These are phyloP conservation scores for Rhodotorula toruloides DNA, from an alignment of 768 basidiomycete genomes.

Conservation along the genomic window DNA sequence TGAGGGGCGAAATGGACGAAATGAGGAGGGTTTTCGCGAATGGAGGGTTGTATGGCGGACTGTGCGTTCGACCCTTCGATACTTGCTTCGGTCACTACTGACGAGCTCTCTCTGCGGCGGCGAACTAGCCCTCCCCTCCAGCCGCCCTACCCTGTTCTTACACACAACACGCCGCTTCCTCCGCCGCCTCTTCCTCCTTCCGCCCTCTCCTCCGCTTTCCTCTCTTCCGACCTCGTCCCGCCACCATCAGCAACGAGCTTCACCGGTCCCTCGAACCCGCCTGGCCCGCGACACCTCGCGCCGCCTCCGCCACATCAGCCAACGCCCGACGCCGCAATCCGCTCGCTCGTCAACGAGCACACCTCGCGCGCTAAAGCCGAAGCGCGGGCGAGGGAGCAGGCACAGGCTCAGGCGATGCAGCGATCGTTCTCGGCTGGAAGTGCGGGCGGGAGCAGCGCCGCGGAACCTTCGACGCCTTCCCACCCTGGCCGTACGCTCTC, in stretches of 20 bases:
- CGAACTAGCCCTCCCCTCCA: neutral
- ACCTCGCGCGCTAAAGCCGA: neutral
- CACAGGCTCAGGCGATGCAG: neutral
- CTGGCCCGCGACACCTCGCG: neutral
- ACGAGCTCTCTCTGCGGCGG: too few relatives aligned
- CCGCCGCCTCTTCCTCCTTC: neutral
- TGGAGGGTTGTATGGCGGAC: neutral
- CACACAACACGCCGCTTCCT: rapidly evolving
- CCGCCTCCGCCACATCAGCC: neutral
- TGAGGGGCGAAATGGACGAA: neutral
- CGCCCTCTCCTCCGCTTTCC: constrained; percentile 6
- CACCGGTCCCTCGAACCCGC: constrained; percentile 46
- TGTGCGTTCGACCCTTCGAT: too few relatives aligned
- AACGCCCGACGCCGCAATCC: neutral
- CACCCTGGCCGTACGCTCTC: neutral
- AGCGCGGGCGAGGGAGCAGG: neutral
- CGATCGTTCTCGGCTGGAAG: neutral
- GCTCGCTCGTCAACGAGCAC: neutral
- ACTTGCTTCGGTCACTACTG: too few relatives aligned
- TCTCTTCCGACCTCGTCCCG: constrained; percentile 47
- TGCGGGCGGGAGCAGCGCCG: neutral
- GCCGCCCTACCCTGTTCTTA: constrained; percentile 5
- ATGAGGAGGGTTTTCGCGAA: neutral
- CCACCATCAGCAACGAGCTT: constrained; percentile 54
- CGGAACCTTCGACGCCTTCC: neutral